Evolutionary conservation across 257 asterid species (phyloP).

Genomic region (Petunia secreta): DNA sequence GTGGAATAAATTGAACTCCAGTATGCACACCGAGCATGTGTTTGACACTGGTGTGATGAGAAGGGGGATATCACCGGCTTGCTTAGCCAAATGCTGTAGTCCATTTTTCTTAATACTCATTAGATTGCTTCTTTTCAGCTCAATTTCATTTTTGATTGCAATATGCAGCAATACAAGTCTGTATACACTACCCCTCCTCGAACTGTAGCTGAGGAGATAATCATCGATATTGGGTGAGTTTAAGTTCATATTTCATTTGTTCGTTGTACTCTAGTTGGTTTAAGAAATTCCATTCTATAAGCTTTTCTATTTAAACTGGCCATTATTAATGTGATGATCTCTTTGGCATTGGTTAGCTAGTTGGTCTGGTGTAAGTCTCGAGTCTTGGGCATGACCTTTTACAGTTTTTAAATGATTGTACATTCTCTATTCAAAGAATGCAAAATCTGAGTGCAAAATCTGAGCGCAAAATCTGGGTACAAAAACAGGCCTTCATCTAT

Average conservation of each 20-base stretch:
- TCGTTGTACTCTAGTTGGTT: neutral
- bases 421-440: too few species aligned
- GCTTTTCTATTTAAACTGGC: neutral
- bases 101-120: neutral
- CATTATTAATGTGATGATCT: neutral
- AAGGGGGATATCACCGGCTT: constrained; percentile 97
- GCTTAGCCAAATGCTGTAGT: constrained; percentile 90
- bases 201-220: constrained; percentile 74
- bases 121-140: neutral
- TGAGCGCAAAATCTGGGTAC: too few species aligned
- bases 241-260: constrained; percentile 22
- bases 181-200: constrained; percentile 89
- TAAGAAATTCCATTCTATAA: neutral
- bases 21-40: constrained; percentile 97
- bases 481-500: too few species aligned
- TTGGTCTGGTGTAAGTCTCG: neutral
- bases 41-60: constrained; percentile 97
- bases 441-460: too few species aligned
- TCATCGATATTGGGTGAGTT: constrained; percentile 86
- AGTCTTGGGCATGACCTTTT: neutral
- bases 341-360: constrained; percentile 17
- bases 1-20: constrained; percentile 44
- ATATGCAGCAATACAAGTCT: constrained; percentile 78
- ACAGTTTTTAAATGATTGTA: too few species aligned
- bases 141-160: neutral